These are phyloP conservation scores for Starmerella bombi DNA, from an alignment of 805 yeast species.

Conservation along the genomic window DNA sequence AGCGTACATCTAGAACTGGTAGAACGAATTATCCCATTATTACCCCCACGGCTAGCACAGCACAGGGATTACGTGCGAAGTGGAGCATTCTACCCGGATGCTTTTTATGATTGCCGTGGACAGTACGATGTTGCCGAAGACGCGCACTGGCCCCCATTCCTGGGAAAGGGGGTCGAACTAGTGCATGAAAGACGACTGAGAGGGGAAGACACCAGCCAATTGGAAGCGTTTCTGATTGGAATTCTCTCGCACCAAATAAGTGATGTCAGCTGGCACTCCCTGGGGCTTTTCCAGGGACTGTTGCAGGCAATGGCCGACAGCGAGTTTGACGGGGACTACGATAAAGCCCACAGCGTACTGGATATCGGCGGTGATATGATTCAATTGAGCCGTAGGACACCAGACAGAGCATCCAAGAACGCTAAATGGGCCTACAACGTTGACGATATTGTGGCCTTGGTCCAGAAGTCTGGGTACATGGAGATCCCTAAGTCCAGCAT, in stretches of 20 bases:
- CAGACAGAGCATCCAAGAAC: conserved; percentile 22
- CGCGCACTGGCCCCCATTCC: conserved; percentile 60
- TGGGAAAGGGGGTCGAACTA: conserved; percentile 34
- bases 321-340: conserved; percentile 42
- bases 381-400: conserved; percentile 30
- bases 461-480: conserved; percentile 27
- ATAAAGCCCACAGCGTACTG: conserved; percentile 38
- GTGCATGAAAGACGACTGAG: conserved; percentile 29
- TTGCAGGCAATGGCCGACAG: conserved; percentile 36
- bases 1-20: conserved; percentile 21
- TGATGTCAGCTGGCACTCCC: conserved; percentile 58
- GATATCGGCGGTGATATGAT: conserved; percentile 58
- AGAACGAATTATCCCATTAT: conserved; percentile 15
- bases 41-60: conserved; percentile 29
- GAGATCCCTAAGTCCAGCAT: conserved; percentile 7
- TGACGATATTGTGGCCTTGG: conserved; percentile 34
- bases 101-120: conserved; percentile 48
- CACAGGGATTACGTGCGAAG: conserved; percentile 32
- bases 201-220: conserved; percentile 12
- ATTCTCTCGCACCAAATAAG: conserved; percentile 48
- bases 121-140: conserved; percentile 42
- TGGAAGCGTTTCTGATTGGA: conserved; percentile 48
- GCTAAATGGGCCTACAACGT: conserved; percentile 31
- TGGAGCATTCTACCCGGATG: conserved; percentile 60
- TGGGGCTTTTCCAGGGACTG: conserved; percentile 43